These are phyloP conservation scores for Phyllosticta citribraziliensis DNA, from an alignment of 2,329 filamentous ascomycete genomes.

Conservation along the genomic window DNA sequence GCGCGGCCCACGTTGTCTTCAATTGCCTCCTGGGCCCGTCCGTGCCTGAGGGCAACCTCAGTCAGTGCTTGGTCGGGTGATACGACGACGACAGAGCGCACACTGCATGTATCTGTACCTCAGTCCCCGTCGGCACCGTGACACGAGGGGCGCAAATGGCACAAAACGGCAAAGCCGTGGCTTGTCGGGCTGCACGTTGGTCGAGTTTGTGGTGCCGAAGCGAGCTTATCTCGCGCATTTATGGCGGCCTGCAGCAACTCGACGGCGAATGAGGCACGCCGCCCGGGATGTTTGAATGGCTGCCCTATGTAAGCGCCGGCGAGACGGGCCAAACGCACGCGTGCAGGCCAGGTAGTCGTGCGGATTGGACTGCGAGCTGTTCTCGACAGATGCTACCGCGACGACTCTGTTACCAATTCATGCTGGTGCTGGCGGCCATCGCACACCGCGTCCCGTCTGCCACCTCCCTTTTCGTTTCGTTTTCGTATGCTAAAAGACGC, in stretches of 20 bases:
- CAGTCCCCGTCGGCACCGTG: neutral
- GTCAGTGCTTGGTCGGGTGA: neutral
- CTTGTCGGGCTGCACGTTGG: constrained; percentile 17
- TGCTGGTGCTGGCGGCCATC: neutral
- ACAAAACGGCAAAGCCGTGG: constrained; percentile 9
- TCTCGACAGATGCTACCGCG: neutral
- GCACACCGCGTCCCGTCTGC: neutral
- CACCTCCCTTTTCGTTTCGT: neutral
- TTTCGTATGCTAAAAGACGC: constrained; percentile 9
- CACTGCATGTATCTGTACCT: neutral
- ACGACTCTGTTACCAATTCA: neutral
- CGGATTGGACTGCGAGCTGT: constrained; percentile 18
- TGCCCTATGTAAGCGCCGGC: constrained; percentile 26
- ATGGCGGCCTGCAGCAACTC: constrained; percentile 14
- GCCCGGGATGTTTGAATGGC: constrained; percentile 17
- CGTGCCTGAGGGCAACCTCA: neutral
- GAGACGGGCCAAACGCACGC: constrained; percentile 17
- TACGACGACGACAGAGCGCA: neutral
- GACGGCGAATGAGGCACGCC: constrained; percentile 19
- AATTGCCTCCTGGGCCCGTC: neutral
- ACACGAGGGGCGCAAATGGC: constrained; percentile 5
- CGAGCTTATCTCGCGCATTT: constrained; percentile 16
- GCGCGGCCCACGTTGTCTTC: neutral
- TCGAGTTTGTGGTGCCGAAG: constrained; percentile 18
- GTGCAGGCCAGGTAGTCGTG: constrained; percentile 12